Conservation (phyloP, 345 rosid species). For the Salix suchowensis region DNA sequence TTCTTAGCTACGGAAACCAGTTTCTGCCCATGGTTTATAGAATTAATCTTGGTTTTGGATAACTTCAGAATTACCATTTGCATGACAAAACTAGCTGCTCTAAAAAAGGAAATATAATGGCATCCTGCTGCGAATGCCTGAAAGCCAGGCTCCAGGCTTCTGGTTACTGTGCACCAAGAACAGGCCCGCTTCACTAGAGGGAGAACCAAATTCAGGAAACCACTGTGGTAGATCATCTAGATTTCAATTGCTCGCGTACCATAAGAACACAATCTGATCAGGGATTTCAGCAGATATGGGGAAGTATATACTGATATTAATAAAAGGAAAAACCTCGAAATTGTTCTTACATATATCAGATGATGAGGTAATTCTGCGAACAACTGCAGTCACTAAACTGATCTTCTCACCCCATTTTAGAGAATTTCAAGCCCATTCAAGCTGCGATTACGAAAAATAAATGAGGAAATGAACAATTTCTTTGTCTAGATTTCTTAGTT, state of each 20-base stretch:
- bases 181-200: not conserved
- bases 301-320: not conserved
- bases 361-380: constrained; percentile 58
- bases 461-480: not conserved
- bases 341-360: constrained; percentile 31
- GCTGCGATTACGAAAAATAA: constrained; percentile 31
- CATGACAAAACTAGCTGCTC: not conserved
- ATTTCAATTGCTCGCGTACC: not conserved
- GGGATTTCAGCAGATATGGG: not conserved
- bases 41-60: too few species aligned
- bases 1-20: too few species aligned
- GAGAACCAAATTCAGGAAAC: not conserved
- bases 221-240: not conserved
- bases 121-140: not conserved
- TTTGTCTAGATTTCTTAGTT: not conserved
- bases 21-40: too few species aligned
- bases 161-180: not conserved
- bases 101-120: not conserved
- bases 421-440: constrained; percentile 79
- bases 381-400: constrained; percentile 40
- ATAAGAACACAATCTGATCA: not conserved
- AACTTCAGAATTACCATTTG: too few species aligned
- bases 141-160: not conserved
- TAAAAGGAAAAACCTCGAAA: constrained; percentile 35
- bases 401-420: constrained; percentile 53